A percentile compares a stretch with the other conserved stretches of the same genome.
Conservation (phyloP, 495 filamentous ascomycete species). For the Penicillium atrosanguineum region DNA sequence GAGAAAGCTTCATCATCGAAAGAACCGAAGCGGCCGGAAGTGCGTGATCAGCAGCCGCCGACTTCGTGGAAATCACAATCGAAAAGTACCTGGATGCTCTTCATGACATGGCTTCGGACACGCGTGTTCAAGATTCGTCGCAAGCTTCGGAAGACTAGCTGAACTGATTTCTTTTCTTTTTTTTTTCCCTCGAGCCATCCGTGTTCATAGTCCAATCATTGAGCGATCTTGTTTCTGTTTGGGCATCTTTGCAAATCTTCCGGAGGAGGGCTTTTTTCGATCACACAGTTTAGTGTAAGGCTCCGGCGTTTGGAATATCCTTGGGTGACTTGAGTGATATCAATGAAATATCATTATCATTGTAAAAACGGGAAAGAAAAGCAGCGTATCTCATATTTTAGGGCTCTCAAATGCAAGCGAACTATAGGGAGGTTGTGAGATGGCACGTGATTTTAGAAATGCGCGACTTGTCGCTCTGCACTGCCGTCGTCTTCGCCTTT, state of each 20-base stretch:
- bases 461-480: conserved; percentile 24
- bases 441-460: conserved; percentile 24
- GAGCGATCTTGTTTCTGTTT: conserved; percentile 11
- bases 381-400: background rate
- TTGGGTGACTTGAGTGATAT: background rate
- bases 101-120: conserved; percentile 48
- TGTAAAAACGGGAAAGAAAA: background rate
- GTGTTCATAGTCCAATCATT: conserved; percentile 5
- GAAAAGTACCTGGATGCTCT: conserved; percentile 46
- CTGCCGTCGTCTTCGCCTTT: conserved; percentile 13
- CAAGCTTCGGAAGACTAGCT: conserved; percentile 32
- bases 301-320: conserved; percentile 2
- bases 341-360: background rate
- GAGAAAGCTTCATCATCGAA: conserved; percentile 13
- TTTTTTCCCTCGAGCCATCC: background rate
- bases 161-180: conserved; percentile 10
- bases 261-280: conserved; percentile 3
- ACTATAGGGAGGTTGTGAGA: too few relatives aligned
- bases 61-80: conserved; percentile 37
- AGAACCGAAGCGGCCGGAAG: background rate
- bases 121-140: conserved; percentile 45
- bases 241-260: conserved; percentile 9
- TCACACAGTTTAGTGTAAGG: background rate
- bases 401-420: background rate
- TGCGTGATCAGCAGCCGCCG: conserved; percentile 9